Evolutionary conservation across 2,329 filamentous ascomycete genomes (phyloP).

Genomic region (Colletotrichum sp.): DNA sequence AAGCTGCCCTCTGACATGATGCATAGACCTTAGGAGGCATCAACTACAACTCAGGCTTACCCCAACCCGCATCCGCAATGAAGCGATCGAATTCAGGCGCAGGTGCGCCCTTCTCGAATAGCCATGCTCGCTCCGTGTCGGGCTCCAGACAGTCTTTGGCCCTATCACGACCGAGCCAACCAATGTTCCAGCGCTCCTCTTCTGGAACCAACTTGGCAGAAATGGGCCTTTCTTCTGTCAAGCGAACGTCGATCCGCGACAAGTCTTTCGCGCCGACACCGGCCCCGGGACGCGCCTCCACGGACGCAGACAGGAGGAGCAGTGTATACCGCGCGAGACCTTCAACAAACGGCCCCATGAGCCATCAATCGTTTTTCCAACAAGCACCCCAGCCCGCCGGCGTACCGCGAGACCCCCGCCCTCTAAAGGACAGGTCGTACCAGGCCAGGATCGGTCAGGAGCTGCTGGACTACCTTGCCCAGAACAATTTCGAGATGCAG

Average conservation of each 20-base stretch:
- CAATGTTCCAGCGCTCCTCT: slow-evolving; percentile 83
- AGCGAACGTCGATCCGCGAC: slow-evolving; percentile 80
- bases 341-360: slow-evolving; percentile 70
- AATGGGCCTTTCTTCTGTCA: slow-evolving; percentile 81
- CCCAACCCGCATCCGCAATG: slow-evolving; percentile 90
- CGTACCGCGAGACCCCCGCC: slow-evolving; percentile 84
- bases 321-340: slow-evolving; percentile 79
- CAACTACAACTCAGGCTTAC: slow-evolving; percentile 83
- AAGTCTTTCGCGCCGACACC: slow-evolving; percentile 48
- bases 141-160: slow-evolving; percentile 86
- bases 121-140: slow-evolving; percentile 83
- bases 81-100: slow-evolving; percentile 87
- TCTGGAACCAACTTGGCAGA: slow-evolving; percentile 83
- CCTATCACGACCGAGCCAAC: slow-evolving; percentile 81
- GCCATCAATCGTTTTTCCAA: slow-evolving; percentile 93
- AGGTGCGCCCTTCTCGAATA: slow-evolving; percentile 66
- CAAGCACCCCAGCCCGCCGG: slow-evolving; percentile 82
- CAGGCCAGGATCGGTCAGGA: slow-evolving; percentile 87
- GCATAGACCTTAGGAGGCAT: slow-evolving; percentile 83
- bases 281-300: slow-evolving; percentile 49
- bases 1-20: not conserved
- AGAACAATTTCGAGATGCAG: slow-evolving; percentile 96
- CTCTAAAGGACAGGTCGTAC: slow-evolving; percentile 80
- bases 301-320: slow-evolving; percentile 71
- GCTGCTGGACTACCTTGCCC: slow-evolving; percentile 86